Conservation (phyloP, 2,329 filamentous ascomycete species). For the Macrophomina pseudophaseolina region DNA sequence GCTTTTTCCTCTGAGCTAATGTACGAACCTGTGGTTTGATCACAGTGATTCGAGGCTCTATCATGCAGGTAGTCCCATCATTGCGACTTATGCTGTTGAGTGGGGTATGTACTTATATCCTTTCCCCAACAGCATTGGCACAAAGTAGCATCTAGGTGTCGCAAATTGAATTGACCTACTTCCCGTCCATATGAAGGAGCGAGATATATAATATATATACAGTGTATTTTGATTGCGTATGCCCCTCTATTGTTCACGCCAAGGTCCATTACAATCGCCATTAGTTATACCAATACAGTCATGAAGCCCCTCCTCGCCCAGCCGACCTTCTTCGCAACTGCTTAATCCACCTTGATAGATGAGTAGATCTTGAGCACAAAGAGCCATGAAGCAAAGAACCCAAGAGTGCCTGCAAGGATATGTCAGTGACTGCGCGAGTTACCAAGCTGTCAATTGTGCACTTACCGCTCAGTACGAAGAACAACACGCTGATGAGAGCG, state of each 20-base stretch:
- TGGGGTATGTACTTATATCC: no score
- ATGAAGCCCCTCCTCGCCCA: background rate
- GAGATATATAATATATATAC: constrained; percentile 1
- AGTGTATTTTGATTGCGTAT: background rate
- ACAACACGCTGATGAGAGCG: constrained; percentile 83
- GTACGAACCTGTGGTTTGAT: no score
- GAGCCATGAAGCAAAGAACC: constrained; percentile 92
- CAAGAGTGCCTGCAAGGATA: constrained; percentile 75
- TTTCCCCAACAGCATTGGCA: no score
- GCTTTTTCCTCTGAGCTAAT: no score
- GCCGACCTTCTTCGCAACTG: constrained; percentile 26
- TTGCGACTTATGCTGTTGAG: no score
- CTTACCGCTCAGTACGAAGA: constrained; percentile 93
- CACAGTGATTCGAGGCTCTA: no score
- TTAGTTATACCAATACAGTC: constrained; percentile 22
- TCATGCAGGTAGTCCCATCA: no score
- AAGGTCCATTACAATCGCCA: constrained; percentile 36
- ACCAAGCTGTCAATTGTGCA: background rate
- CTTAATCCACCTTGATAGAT: constrained; percentile 95
- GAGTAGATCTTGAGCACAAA: constrained; percentile 94
- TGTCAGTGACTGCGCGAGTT: background rate
- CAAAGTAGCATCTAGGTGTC: background rate
- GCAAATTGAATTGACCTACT: background rate
- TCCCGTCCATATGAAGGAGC: no score
- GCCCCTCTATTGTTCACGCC: constrained; percentile 28